These are phyloP conservation scores for Aspergillus clavatus DNA, from an alignment of 2,329 filamentous ascomycete species.

Conservation along the genomic window DNA sequence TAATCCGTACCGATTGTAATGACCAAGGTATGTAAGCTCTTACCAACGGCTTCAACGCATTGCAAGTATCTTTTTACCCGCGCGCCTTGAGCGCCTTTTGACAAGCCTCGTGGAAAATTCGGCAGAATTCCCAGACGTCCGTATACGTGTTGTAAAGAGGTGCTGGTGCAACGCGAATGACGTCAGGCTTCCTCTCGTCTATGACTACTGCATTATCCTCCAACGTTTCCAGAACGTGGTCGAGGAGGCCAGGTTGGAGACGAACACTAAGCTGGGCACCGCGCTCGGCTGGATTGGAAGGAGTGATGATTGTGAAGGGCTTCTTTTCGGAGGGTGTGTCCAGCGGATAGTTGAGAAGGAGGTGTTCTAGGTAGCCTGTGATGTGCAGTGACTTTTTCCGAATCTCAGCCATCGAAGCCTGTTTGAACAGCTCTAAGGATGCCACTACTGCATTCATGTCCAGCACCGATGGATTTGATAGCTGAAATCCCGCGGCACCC, in stretches of 20 bases:
- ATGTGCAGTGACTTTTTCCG: conserved; percentile 66
- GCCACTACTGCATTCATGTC: conserved; percentile 72
- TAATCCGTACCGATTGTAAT: neutral
- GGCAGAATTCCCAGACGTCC: conserved; percentile 63
- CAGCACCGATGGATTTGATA: conserved; percentile 77
- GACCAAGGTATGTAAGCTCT: conserved; percentile 1
- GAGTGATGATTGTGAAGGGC: conserved; percentile 64
- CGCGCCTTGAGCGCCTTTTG: conserved; percentile 29
- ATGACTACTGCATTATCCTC: conserved; percentile 67
- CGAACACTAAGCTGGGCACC: conserved; percentile 76
- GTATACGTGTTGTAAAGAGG: conserved; percentile 77
- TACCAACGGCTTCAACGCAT: conserved; percentile 1
- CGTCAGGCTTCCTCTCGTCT: conserved; percentile 80
- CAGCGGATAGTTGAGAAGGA: conserved; percentile 47
- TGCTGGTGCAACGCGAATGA: conserved; percentile 76
- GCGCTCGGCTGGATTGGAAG: conserved; percentile 60
- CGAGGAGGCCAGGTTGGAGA: conserved; percentile 63
- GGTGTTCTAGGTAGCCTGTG: conserved; percentile 70
- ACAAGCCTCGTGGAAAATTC: conserved; percentile 50
- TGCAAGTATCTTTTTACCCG: conserved; percentile 6
- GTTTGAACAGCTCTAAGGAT: conserved; percentile 67
- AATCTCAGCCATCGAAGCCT: conserved; percentile 64
- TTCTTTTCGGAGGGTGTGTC: conserved; percentile 26
- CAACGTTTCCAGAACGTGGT: conserved; percentile 60
- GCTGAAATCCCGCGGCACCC: conserved; percentile 75